Percentiles rank a stretch among this genome's conserved stretches.
These are phyloP conservation scores for Sporisorium graminicola DNA, from an alignment of 1,284 basidiomycete species.

Conservation along the genomic window DNA sequence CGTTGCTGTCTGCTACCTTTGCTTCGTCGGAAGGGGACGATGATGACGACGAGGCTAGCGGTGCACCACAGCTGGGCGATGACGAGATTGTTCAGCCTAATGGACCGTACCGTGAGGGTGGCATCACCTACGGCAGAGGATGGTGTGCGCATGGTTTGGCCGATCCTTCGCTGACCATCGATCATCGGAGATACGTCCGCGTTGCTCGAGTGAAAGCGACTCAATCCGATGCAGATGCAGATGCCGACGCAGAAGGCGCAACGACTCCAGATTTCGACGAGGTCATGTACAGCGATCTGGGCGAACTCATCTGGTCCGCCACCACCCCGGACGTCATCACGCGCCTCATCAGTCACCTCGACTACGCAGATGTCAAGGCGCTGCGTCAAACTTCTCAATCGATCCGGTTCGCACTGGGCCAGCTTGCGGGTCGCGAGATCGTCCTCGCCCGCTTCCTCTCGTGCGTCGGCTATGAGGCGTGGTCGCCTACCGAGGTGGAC, in stretches of 20 bases:
- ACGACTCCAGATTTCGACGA: slow-evolving; percentile 25
- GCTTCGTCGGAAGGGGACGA: slow-evolving; percentile 34
- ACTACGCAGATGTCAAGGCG: slow-evolving; percentile 62
- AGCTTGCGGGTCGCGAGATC: slow-evolving; percentile 49
- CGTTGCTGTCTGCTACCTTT: slow-evolving; percentile 23
- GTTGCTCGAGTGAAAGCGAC: slow-evolving; percentile 8
- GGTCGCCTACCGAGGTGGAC: slow-evolving; percentile 34
- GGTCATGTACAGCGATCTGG: slow-evolving; percentile 56
- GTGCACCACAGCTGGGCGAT: background rate
- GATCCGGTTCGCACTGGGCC: slow-evolving; percentile 52
- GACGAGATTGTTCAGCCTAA: slow-evolving; percentile 46
- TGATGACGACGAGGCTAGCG: slow-evolving; percentile 9
- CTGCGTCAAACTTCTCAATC: slow-evolving; percentile 58
- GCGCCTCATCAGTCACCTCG: slow-evolving; percentile 54
- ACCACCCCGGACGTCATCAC: slow-evolving; percentile 58
- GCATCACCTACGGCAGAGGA: slow-evolving; percentile 55
- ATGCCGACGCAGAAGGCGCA: background rate
- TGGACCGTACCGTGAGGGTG: slow-evolving; percentile 54
- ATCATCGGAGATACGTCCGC: slow-evolving; percentile 42
- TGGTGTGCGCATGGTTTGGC: slow-evolving; percentile 59
- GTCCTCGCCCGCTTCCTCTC: slow-evolving; percentile 63
- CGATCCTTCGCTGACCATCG: slow-evolving; percentile 40
- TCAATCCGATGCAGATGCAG: background rate
- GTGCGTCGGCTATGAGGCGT: slow-evolving; percentile 58
- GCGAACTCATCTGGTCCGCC: slow-evolving; percentile 57